Evolutionary conservation across 1,284 basidiomycete species (phyloP).

Genomic region (Apiotrichum gamsii): DNA sequence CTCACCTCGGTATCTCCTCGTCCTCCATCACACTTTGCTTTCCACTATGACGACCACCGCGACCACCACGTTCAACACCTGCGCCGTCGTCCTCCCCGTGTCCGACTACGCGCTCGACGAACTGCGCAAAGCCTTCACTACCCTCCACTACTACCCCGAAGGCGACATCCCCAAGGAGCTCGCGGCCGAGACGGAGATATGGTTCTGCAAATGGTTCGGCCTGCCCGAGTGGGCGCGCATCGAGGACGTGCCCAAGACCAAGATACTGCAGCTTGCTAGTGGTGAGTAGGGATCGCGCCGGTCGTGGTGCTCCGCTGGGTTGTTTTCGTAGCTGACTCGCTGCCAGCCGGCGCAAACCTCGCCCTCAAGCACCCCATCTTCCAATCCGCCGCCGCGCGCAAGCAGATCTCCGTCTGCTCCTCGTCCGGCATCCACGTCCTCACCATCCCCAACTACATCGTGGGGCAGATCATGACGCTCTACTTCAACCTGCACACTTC

Average conservation of each 20-base stretch:
- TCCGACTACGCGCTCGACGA: constrained; percentile 22
- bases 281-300: constrained; percentile 18
- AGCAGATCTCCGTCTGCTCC: constrained; percentile 31
- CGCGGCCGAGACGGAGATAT: constrained; percentile 27
- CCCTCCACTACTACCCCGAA: constrained; percentile 30
- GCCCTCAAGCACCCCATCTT: constrained; percentile 26
- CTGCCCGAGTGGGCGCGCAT: constrained; percentile 21
- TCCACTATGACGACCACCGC: neutral
- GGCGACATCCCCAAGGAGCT: constrained; percentile 20
- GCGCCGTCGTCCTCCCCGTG: constrained; percentile 11
- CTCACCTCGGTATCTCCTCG: no score
- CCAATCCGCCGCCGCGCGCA: constrained; percentile 17
- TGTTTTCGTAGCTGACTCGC: no score
- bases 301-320: neutral
- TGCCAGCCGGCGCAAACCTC: constrained; percentile 34
- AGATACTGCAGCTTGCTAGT: constrained; percentile 35
- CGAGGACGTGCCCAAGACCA: constrained; percentile 22
- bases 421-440: constrained; percentile 41
- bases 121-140: constrained; percentile 25
- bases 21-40: no score
- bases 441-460: constrained; percentile 42
- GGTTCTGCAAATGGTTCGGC: constrained; percentile 22
- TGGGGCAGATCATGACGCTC: constrained; percentile 32
- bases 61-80: constrained; percentile 1
- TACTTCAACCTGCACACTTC: constrained; percentile 32